Evolutionary conservation across 2,329 filamentous ascomycete species (phyloP).

Genomic region (Claviceps purpurea): DNA sequence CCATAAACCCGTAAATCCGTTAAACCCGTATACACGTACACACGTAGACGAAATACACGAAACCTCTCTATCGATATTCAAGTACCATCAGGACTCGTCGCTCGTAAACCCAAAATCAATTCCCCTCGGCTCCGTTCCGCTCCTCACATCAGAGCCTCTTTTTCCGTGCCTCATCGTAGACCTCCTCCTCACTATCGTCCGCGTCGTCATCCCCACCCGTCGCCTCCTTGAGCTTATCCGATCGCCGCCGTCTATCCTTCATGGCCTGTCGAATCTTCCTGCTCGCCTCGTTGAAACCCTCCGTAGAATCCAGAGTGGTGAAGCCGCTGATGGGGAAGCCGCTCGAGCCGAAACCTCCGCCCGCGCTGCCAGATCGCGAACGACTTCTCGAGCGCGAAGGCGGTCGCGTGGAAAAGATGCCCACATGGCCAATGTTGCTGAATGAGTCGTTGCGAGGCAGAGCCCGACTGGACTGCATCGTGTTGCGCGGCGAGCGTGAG

Average conservation of each 20-base stretch:
- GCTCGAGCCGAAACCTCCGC: constrained; percentile 45
- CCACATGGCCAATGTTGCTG: constrained; percentile 73
- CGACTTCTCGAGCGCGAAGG: constrained; percentile 64
- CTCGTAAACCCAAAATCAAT: too few relatives aligned
- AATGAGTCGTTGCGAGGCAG: constrained; percentile 85
- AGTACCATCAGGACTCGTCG: too few relatives aligned
- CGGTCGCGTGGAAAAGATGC: constrained; percentile 80
- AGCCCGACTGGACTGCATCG: constrained; percentile 37
- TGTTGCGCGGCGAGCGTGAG: constrained; percentile 32
- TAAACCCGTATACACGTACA: too few relatives aligned
- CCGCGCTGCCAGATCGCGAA: constrained; percentile 56
- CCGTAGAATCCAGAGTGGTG: constrained; percentile 51
- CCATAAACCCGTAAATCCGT: too few relatives aligned
- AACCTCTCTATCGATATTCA: too few relatives aligned
- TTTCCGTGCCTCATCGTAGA: constrained; percentile 30
- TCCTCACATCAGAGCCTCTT: constrained; percentile 15
- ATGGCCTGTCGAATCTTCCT: constrained; percentile 77
- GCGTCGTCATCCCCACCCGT: constrained; percentile 22
- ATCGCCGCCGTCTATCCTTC: constrained; percentile 47
- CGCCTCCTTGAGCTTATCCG: constrained; percentile 26
- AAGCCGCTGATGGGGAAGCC: constrained; percentile 58
- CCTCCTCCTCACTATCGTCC: constrained; percentile 28
- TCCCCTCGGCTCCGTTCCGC: background rate
- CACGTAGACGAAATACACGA: too few relatives aligned
- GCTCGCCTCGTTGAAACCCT: constrained; percentile 69